Base-by-base conservation (phyloP, 164 flowering plant genomes). In the Umbilicus rupestris region DNA sequence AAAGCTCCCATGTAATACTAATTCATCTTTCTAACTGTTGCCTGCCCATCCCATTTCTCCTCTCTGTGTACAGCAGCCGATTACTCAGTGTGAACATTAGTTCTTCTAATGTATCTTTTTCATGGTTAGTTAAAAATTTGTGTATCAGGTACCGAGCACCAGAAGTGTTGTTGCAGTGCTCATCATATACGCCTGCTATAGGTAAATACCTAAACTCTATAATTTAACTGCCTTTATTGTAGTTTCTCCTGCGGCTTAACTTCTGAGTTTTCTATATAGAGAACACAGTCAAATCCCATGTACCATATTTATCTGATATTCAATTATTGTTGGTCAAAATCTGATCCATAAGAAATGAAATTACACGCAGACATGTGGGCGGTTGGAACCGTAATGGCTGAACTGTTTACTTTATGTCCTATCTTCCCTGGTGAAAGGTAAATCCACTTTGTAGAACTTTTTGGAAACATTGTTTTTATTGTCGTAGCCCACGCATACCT, bases 351-450 rank as follows among this genome's bases (percentile, higher is more conserved):
- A 19, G 31, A 26, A 55, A 52, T 26, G 31, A 24, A 52, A 3
- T 26, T 52, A 52, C 15, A 26, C 15, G 31, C 79, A 92, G 98
- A 93, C 76, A 88, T 90, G 94, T 93, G 98, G 98, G 98, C 97
- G 11, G 91, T 91, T 97, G 99, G 99, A 69, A 92, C 97, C 50
- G 91, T 91, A 52, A 91, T 91, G 91, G 91, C 97, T 63, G 98
- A 94, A 63, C 52, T 94, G 73, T 83, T 94, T 66, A 79, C 91
- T 64, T 89, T 88, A 0, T 85, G 91, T 22, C 96, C 98, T 45
- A 91, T 94, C 45, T 94, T 94, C 70, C 96, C 96, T 7, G 99
- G 99, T 60, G 78, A 82, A 46, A 90, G 96, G 98, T 88, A 73
- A 63, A 35, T 62, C 26, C 65, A n/a, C 17, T n/a, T 22, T 63